Evolutionary conservation across 495 filamentous ascomycete species (phyloP), one percentile per base, ranked within the genome.

Genomic region (Penicillium fimorum): DNA sequence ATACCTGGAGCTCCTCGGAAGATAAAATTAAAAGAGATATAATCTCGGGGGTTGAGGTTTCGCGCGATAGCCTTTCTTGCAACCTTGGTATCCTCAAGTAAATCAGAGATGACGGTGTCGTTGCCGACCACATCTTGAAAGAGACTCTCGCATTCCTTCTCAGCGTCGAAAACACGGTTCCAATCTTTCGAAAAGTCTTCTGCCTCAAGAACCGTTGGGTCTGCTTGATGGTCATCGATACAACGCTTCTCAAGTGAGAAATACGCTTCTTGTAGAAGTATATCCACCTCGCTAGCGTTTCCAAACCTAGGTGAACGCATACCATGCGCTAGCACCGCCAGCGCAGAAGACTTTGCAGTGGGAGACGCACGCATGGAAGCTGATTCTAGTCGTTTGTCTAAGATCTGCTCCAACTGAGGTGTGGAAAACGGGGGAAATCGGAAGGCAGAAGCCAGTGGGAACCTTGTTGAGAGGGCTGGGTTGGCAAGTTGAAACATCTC

Each of bases 401-500:
- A 37, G 2, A 37, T 37, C 33, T 2, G 33, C 33, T 37, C 33
- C 33, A 51, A 29, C 48, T 38, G 35, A 40, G 50, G 15, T 32
- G 29, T 73, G 2, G 33, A 37, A 58, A 87, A 89, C 53, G 88
- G 85, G 35, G 88, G 78, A 59, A 91, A 90, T 3, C 54, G 56
- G 50, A 92, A 90, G 0, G 81, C 85, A 4, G 75, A 70, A 0
- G 76, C 70, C 0, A 88, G 67, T 1, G 81, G 83, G 55, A 92
- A 92, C 18, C 87, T 78, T 45, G 87, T 73, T 7, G 70, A 65
- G 4, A 92, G 74, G 0, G 87, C 88, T 0, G 86, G 86, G 54
- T 91, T 91, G 57, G 82, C 82, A 42, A 85, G 84, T 42, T 82
- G 80, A 58, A 92, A 86, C 86, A 91, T 90, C 1, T 74, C 69